Evolutionary conservation across 2,329 filamentous ascomycete species (phyloP), one percentile per base, ranked within the genome.

Genomic region (Hortaea werneckii): DNA sequence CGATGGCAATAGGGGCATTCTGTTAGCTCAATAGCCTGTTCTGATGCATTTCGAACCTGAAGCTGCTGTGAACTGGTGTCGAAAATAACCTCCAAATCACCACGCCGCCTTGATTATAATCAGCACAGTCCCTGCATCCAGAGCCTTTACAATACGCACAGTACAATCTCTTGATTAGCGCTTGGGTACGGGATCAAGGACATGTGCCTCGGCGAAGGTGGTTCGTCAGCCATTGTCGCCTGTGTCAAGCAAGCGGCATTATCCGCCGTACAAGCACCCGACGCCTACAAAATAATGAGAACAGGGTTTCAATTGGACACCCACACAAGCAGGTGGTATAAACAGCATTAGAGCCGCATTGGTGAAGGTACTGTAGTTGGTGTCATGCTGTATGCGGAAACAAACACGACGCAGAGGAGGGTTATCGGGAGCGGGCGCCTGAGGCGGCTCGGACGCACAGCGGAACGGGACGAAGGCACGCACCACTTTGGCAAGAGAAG

Each of bases 1-100:
- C 85, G 83, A 62, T 88, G 86, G 64, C 90, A 95, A 59, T 87
- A 87, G n/a, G 94, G 92, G 61, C 94, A 98, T 60, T 89, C 80
- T 48, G 79, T 63, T 28, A 74, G 64, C 44, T 80, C 78, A 47
- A 88, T 58, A 29, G 68, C 70, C 49, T 74, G 66, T 48, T 66
- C 67, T 20, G 76, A 70, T 32, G 75, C 72, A 56, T 76, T 81
- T 50, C 85, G 83, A 43, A 95, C 83, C 56, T 87, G 87, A 53
- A 98, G 79, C 57, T 89, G 85, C 52, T 83, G 83, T 5, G 89
- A 95, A 29, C 80, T 75, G 40, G 82, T 85, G 67, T 98, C 90
- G 60, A 86, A 89, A 34, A 96, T 82, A 39, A 98, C 92, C 47
- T 98, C 82, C 20, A 89, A 84, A 68, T 95, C 87, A 61, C 87